phyloP scores from a whole-genome alignment of 23 red algal genomes.

The Agarophyton chilense region DNA sequence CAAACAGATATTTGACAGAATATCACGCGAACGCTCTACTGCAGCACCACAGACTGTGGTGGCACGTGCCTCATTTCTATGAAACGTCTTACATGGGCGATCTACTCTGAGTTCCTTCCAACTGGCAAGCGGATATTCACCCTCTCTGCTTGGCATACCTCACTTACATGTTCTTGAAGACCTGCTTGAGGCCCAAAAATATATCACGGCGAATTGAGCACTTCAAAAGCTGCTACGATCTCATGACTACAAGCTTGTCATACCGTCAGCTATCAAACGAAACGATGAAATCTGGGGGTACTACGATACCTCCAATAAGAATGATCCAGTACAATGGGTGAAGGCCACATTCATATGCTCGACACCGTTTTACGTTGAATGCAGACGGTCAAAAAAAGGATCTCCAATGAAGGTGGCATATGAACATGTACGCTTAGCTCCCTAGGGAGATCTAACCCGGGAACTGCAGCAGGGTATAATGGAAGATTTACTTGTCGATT shows the following conservation, averaged over 20 bases:
- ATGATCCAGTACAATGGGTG: conserved; percentile 1
- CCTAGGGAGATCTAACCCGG: not conserved
- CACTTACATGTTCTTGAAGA: not conserved
- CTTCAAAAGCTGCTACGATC: not conserved
- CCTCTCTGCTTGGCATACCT: not conserved
- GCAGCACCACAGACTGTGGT: not conserved
- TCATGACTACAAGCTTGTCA: not conserved
- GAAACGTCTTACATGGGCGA: conserved; percentile 13
- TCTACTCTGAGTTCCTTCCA: conserved; percentile 1
- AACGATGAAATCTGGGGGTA: conserved; percentile 1
- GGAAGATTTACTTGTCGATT: conserved; percentile 15
- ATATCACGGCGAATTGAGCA: conserved; percentile 12
- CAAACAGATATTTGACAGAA: not conserved
- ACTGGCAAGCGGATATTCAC: not conserved
- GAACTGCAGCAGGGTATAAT: conserved; percentile 5
- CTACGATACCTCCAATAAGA: conserved; percentile 28
- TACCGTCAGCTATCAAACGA: not conserved
- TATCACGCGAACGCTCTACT: not conserved
- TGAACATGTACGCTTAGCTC: conserved; percentile 4
- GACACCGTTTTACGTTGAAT: conserved; percentile 26
- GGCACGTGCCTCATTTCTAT: conserved; percentile 16
- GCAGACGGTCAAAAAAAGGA: not conserved
- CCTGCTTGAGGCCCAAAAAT: not conserved
- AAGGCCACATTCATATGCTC: conserved; percentile 13
- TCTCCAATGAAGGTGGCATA: conserved; percentile 31